Conservation (phyloP, 73 alveolate genomes). For the Breviolum minutum region DNA sequence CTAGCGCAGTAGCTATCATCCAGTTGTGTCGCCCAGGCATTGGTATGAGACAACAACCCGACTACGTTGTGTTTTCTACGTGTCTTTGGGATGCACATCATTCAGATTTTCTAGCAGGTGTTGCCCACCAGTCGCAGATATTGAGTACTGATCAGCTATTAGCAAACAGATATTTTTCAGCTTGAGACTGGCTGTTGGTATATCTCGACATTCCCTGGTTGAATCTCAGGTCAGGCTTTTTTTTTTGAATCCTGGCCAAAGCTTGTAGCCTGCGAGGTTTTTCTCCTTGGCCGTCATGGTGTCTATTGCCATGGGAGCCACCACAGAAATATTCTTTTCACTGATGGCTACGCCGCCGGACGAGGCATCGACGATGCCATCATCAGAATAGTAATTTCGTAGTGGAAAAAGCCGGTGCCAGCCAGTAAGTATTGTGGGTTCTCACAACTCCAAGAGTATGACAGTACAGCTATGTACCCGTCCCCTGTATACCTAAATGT, state of each 20-base stretch:
- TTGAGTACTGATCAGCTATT: background rate
- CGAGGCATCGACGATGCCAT: background rate
- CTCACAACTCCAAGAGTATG: no score
- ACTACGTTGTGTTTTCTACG: conserved; percentile 58
- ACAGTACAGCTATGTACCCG: no score
- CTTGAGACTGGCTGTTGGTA: background rate
- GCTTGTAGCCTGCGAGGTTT: conserved; percentile 33
- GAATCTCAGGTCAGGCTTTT: no score
- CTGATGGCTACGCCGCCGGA: conserved; percentile 73
- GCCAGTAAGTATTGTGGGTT: no score
- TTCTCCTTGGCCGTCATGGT: conserved; percentile 67
- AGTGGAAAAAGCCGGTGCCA: no score
- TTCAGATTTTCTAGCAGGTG: background rate
- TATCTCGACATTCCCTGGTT: no score
- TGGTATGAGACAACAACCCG: conserved; percentile 89
- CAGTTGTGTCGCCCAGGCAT: conserved; percentile 11
- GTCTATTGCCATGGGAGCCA: conserved; percentile 78
- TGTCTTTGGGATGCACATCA: conserved; percentile 9
- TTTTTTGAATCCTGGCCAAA: no score
- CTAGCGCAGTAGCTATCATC: no score
- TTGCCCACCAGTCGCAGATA: no score
- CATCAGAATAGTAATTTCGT: no score
- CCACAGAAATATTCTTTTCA: conserved; percentile 75
- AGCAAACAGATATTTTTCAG: background rate
- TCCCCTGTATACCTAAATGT: no score